Evolutionary conservation across 352 stramenopile species (phyloP).

Genomic region (Phytophthora pini): DNA sequence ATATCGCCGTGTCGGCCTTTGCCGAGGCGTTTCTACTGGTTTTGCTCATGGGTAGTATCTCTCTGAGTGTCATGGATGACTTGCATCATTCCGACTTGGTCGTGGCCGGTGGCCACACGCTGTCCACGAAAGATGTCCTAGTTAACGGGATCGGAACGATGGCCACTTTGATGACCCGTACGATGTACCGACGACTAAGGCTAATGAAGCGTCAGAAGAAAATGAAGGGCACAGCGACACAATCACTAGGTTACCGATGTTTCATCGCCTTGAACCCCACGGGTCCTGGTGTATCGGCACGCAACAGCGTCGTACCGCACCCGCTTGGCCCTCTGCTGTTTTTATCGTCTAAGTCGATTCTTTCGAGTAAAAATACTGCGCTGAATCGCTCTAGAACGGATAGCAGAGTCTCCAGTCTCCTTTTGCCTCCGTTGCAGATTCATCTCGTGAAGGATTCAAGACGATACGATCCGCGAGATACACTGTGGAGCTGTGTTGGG

Average conservation of each 20-base stretch:
- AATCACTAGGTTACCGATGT: conserved; percentile 31
- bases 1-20: conserved; percentile 28
- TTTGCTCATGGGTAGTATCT: conserved; percentile 34
- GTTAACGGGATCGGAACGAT: conserved; percentile 35
- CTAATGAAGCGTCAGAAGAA: conserved; percentile 31
- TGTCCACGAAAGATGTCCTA: conserved; percentile 36
- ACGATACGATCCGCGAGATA: conserved; percentile 17
- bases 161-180: conserved; percentile 33
- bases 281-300: conserved; percentile 8
- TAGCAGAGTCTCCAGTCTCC: conserved; percentile 12
- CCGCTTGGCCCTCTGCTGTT: conserved; percentile 25
- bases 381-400: background rate
- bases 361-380: conserved; percentile 7
- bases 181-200: conserved; percentile 27
- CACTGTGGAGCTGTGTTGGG: conserved; percentile 16
- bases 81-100: conserved; percentile 31
- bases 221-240: conserved; percentile 21
- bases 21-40: conserved; percentile 26
- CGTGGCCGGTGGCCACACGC: conserved; percentile 19
- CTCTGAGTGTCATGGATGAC: conserved; percentile 29
- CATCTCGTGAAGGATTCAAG: conserved; percentile 27
- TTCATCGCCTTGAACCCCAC: conserved; percentile 25
- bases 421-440: conserved; percentile 28
- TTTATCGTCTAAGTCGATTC: conserved; percentile 15
- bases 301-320: conserved; percentile 27